Percentiles rank a stretch among this genome's conserved stretches.
Conservation (phyloP, 768 basidiomycete genomes). For the Tulasnella sp. region DNA sequence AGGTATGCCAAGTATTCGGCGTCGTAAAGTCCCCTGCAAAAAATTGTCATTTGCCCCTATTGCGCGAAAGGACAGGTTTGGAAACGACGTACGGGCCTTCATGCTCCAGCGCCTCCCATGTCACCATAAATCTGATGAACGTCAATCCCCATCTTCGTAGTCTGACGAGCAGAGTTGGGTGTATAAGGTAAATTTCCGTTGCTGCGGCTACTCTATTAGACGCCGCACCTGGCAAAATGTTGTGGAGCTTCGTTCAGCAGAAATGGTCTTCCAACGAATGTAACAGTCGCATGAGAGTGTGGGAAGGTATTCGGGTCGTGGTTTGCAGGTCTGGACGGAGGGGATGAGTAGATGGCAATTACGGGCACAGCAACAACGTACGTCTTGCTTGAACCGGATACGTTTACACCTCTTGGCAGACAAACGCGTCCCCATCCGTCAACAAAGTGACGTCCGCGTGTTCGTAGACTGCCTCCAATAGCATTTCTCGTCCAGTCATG, state of each 20-base stretch:
- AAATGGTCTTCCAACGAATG: slow-evolving; percentile 86
- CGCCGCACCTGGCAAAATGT: slow-evolving; percentile 47
- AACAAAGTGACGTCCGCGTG: slow-evolving; percentile 68
- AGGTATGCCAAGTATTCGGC: slow-evolving; percentile 71
- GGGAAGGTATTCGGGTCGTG: slow-evolving; percentile 60
- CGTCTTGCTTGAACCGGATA: slow-evolving; percentile 77
- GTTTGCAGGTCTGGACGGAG: slow-evolving; percentile 44
- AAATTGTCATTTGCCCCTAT: not conserved
- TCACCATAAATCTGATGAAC: slow-evolving; percentile 80
- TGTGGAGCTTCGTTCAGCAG: slow-evolving; percentile 78
- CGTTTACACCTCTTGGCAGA: slow-evolving; percentile 69
- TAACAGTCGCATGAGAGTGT: slow-evolving; percentile 47
- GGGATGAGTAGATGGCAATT: not conserved
- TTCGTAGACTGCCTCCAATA: slow-evolving; percentile 43
- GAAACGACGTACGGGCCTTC: slow-evolving; percentile 61
- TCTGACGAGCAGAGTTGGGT: not conserved
- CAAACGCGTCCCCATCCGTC: slow-evolving; percentile 73
- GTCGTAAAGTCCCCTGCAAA: slow-evolving; percentile 61
- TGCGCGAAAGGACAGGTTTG: not conserved
- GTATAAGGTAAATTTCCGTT: not conserved
- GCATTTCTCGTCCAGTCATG: slow-evolving; percentile 57
- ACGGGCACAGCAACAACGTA: slow-evolving; percentile 28
- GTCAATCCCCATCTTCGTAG: slow-evolving; percentile 79
- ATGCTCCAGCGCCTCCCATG: slow-evolving; percentile 97
- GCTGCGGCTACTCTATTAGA: not conserved